A percentile compares a stretch with the other conserved stretches of the same genome.
Evolutionary conservation across 2,329 filamentous ascomycete species (phyloP).

Genomic region (Fusarium algeriense): DNA sequence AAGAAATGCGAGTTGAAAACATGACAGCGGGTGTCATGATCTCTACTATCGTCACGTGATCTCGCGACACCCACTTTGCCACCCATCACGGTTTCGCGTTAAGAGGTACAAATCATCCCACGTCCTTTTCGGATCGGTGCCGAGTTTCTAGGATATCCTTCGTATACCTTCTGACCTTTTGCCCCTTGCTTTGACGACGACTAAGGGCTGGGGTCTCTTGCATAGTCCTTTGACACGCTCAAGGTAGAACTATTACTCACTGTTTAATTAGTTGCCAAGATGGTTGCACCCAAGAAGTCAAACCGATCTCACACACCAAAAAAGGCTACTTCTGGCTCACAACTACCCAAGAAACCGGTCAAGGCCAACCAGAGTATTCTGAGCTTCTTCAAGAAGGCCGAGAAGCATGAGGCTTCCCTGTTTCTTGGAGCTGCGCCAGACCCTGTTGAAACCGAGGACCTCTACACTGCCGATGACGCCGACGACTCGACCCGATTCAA

Average conservation of each 20-base stretch:
- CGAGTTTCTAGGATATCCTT: neutral
- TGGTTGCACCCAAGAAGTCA: slow-evolving; percentile 53
- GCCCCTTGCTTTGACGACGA: neutral
- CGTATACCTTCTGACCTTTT: neutral
- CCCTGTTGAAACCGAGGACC: slow-evolving; percentile 41
- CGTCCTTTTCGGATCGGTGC: slow-evolving; percentile 6
- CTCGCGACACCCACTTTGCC: slow-evolving; percentile 46
- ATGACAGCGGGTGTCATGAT: no score
- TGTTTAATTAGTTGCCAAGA: slow-evolving; percentile 32
- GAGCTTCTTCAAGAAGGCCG: slow-evolving; percentile 79
- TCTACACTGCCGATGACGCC: slow-evolving; percentile 48
- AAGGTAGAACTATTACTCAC: neutral
- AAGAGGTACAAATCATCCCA: slow-evolving; percentile 37
- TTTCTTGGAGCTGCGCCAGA: slow-evolving; percentile 59
- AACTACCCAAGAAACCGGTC: slow-evolving; percentile 52
- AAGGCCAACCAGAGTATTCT: slow-evolving; percentile 75
- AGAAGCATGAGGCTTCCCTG: slow-evolving; percentile 68
- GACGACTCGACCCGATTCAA: slow-evolving; percentile 49
- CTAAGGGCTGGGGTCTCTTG: neutral
- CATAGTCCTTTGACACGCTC: neutral
- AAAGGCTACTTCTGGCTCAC: slow-evolving; percentile 45
- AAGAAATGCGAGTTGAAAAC: no score
- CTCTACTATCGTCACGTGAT: slow-evolving; percentile 47
- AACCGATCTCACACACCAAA: slow-evolving; percentile 50
- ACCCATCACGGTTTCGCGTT: slow-evolving; percentile 40